Base-by-base conservation (phyloP, 1,139 yeast species). In the Hansenula lynferdii region DNA sequence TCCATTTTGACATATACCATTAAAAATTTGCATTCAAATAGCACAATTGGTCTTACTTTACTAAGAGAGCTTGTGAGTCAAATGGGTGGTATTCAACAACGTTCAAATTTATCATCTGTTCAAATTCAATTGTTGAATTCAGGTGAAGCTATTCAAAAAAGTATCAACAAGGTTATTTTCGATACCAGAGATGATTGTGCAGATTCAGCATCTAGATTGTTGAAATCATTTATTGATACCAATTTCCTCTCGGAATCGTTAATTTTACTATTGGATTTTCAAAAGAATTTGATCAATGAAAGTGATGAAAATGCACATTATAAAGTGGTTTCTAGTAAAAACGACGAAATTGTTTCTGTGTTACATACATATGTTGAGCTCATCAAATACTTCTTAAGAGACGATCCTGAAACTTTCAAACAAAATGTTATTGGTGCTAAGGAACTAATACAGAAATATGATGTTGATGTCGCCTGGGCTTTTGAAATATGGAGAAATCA, bases 1-100 rank as follows among this genome's bases (percentile, higher is more conserved):
- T 80, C 84, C 17, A 64, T 92, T 11, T 58, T 89, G 15, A 62
- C 67, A 3, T 84, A 75, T 53, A 61, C 85, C 16, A 58, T 85
- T 31, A 84, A 83, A 51, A 79, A 83, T 26, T 67, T 92, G 33
- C 84, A 80, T 49, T 56, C 62, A 9, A 76, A 75, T 6, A 85
- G 82, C 40, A 69, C 75, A 2, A 69, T 82, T 20, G 84, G 85
- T n/a, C 61, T 86, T 4, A 67, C 83, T 22, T 74, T 92, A 9
- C 60, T 92, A 35, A 75, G 77, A 46, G 95, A 87, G 43, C 64
- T 90, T 37, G 61, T 90, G 16, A 61, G 72, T 20, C 72, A 81
- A 12, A 87, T 90, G 84, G 87, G 95, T 15, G 97, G 97, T 5
- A 75, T 89, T 28, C 85, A 83, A 44, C 72, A 80, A 17, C 73